Evolutionary conservation across 225 moss, liverwort and hornwort species (phyloP).

Genomic region (Physcomitrium patens): DNA sequence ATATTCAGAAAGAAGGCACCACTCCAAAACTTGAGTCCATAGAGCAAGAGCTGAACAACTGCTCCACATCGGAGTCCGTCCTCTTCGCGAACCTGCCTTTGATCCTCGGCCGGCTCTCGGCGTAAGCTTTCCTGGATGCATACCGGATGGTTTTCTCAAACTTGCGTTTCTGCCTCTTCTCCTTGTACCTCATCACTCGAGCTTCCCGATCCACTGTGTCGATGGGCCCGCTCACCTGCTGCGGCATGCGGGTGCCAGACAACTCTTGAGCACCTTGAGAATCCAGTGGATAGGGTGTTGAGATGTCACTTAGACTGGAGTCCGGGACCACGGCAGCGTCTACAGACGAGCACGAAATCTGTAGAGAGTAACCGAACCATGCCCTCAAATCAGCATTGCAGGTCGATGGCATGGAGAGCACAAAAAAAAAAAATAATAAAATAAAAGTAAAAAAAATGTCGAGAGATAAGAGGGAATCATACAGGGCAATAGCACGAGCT

Average conservation of each 20-base stretch:
- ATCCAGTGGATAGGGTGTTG: conserved; percentile 51
- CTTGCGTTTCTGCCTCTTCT: conserved; percentile 82
- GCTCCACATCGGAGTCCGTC: conserved; percentile 55
- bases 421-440: too few species aligned
- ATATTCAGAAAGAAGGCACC: conserved; percentile 50
- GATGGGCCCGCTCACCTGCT: conserved; percentile 39
- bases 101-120: conserved; percentile 75
- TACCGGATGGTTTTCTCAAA: conserved; percentile 83
- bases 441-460: too few species aligned
- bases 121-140: conserved; percentile 75
- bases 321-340: conserved; percentile 77
- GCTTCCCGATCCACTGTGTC: conserved; percentile 78
- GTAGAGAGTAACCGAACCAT: conserved; percentile 11
- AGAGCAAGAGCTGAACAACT: conserved; percentile 26
- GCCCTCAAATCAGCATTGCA: conserved; percentile 10
- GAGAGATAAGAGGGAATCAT: neutral
- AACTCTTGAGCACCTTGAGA: conserved; percentile 61
- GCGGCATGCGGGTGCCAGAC: conserved; percentile 41
- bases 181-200: conserved; percentile 75
- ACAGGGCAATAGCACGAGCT: neutral
- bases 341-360: conserved; percentile 76
- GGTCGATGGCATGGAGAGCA: neutral
- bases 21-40: conserved; percentile 58
- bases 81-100: conserved; percentile 84
- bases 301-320: conserved; percentile 66